Evolutionary conservation across 2,329 filamentous ascomycete genomes (phyloP), one percentile per base, ranked within the genome.

Genomic region (Ramularia collo-cygni): DNA sequence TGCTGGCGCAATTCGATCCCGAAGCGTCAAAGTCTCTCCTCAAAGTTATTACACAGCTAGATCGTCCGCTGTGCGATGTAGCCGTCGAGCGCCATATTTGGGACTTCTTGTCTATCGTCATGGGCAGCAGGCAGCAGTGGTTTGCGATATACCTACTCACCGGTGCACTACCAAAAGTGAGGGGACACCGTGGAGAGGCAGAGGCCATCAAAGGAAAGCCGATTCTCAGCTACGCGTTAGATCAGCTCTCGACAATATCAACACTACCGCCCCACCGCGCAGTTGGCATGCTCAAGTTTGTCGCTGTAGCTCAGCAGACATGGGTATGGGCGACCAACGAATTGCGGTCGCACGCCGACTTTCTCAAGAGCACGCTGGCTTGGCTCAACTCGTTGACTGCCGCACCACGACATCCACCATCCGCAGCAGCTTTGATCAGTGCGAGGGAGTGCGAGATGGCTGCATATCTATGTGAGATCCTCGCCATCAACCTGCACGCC

Each of bases 241-340:
- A 82, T 31, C 74, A 78, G 42, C 69, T 96, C 27, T 74, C 76
- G 13, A 42, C 53, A 4, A 78, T 95, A 44, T 72, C 75, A 16
- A 68, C 75, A 2, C 61, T 89, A 15, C 71, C 82, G 7, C 71
- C 75, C n/a, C 68, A 70, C 24, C 77, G 87, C 47, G 77, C 81
- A 3, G 68, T 88, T 15, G 79, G 84, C 1, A 79, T 95, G 53
- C 71, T 98, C 12, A 81, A 90, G 53, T 96, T 96, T 60, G 78
- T 95, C 27, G 80, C 85, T 2, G 79, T 84, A 2, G 85, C 90
- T 4, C 89, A 95, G 58, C 92, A 95, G 61, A 85, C 88, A 58
- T 96, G 90, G 90, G 84, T 89, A 1, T 95, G 90, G 86, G 89
- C 87, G 1, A 88, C 93, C 41, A 82, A 85, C 41, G 80, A 83